Conservation (phyloP, 257 asterid species). For the Perilla frutescens region DNA sequence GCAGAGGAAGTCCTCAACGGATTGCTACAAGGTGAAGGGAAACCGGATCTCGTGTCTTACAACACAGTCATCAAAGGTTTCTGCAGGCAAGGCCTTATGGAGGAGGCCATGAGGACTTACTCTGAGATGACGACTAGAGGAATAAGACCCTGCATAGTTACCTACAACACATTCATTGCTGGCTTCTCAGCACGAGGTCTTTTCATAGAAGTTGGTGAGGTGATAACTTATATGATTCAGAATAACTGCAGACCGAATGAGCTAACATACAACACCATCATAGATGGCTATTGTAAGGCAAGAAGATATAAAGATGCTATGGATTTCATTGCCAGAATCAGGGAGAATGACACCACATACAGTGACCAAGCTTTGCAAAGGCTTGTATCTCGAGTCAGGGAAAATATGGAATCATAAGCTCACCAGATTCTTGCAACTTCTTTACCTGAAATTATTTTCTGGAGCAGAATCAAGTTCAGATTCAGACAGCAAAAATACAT, state of each 20-base stretch:
- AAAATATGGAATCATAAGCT: slow-evolving; percentile 64
- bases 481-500: background rate
- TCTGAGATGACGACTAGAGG: slow-evolving; percentile 78
- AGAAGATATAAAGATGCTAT: slow-evolving; percentile 66
- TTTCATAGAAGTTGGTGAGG: slow-evolving; percentile 74
- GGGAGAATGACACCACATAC: slow-evolving; percentile 53
- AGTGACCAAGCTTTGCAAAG: slow-evolving; percentile 64
- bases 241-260: slow-evolving; percentile 86
- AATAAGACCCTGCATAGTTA: slow-evolving; percentile 82
- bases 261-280: slow-evolving; percentile 71
- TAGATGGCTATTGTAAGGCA: slow-evolving; percentile 89
- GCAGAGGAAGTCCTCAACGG: slow-evolving; percentile 85
- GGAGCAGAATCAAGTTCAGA: background rate
- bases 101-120: slow-evolving; percentile 73
- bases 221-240: slow-evolving; percentile 78
- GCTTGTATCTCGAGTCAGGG: slow-evolving; percentile 66
- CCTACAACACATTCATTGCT: slow-evolving; percentile 84
- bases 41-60: slow-evolving; percentile 89
- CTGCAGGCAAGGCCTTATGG: slow-evolving; percentile 95
- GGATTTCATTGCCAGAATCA: slow-evolving; percentile 69
- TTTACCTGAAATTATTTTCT: too few species aligned
- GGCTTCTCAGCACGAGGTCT: slow-evolving; percentile 75
- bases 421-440: background rate
- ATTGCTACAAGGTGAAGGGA: slow-evolving; percentile 57
- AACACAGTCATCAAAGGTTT: slow-evolving; percentile 93